These are phyloP conservation scores for Corymbia maculata DNA, from an alignment of 345 rosid genomes.

Conservation along the genomic window DNA sequence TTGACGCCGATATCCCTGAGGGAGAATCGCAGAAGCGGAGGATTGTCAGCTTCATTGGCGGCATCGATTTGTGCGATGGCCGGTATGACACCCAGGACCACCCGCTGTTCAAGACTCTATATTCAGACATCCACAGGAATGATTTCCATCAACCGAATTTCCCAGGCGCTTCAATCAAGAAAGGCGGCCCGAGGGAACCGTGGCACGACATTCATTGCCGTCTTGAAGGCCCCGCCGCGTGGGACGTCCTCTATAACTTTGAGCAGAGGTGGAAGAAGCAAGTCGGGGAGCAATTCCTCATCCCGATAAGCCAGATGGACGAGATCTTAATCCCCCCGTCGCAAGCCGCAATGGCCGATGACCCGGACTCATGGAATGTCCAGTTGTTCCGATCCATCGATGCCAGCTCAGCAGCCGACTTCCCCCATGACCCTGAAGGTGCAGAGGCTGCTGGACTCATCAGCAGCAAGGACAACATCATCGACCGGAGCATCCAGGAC, in stretches of 20 bases:
- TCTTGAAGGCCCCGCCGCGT: conserved; percentile 78
- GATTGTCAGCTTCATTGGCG: conserved; percentile 77
- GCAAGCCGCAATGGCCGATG: conserved; percentile 1
- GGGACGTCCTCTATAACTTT: conserved; percentile 85
- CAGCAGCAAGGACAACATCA: conserved; percentile 38
- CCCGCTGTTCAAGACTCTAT: conserved; percentile 54
- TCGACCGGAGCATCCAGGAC: conserved; percentile 79
- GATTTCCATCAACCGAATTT: conserved; percentile 93
- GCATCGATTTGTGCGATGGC: conserved; percentile 87
- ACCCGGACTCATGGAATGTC: conserved; percentile 45
- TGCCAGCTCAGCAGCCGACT: conserved; percentile 26
- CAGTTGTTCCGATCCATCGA: conserved; percentile 73
- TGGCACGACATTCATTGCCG: conserved; percentile 95
- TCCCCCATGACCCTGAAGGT: conserved; percentile 18
- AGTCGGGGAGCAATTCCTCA: conserved; percentile 15
- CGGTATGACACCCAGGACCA: conserved; percentile 72
- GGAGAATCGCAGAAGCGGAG: conserved; percentile 19
- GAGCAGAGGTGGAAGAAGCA: conserved; percentile 88
- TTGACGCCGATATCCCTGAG: conserved; percentile 32
- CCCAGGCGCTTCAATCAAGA: conserved; percentile 34
- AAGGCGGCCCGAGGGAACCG: conserved; percentile 94
- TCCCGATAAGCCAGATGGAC: conserved; percentile 5
- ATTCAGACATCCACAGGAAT: conserved; percentile 20
- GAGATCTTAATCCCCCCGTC: conserved; percentile 12
- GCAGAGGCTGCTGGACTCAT: conserved; percentile 40